Base-by-base conservation (phyloP, 1,284 basidiomycete genomes). In the Apiotrichum sp. region DNA sequence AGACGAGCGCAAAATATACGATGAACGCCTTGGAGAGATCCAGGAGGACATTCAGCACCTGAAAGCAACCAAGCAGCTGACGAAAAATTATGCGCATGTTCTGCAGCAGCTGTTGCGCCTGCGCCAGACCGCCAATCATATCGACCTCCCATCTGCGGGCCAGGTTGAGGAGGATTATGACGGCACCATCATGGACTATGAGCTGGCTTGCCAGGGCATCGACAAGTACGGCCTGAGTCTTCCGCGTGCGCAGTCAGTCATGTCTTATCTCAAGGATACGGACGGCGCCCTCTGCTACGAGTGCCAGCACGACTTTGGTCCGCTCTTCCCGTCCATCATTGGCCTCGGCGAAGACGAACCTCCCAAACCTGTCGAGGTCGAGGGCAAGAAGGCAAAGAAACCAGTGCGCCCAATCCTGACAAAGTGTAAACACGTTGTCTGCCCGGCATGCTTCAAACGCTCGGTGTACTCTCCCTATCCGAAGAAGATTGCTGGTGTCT, bases 41-140 rank as follows among this genome's bases (percentile, higher is more conserved):
- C 66, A 70, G 54, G 57, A 64, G 29, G 61, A 68, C 32, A 59
- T 74, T 14, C 84, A 84, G 62, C 86, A 90, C 70, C 81, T 98
- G 60, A 84, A 87, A 55, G 82, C 86, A 73, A 88, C 88, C 72
- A 88, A 89, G 65, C 89, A 93, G 72, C 86, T 96, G 50, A 69
- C 74, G 39, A 93, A 93, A 82, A 97, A 97, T 72, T 98, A 97
- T 67, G 95, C 96, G 57, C 92, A 93, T 52, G 96, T 98, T 65
- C 77, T 99, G 62, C 93, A 97, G 78, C 93, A 95, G 79, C 88
- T 97, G 55, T 79, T 97, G 52, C 88, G 91, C 8, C 82, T 99
- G 40, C 87, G 96, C 41, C 93, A 98, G 79, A 97, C 97, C 50
- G 98, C 96, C 78, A 91, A 97, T 71, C 93, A 98, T 76, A 89